Percentiles rank a stretch among this genome's conserved stretches.
These are phyloP conservation scores for Lichina pygmaea DNA, from an alignment of 495 filamentous ascomycete genomes.

Conservation along the genomic window DNA sequence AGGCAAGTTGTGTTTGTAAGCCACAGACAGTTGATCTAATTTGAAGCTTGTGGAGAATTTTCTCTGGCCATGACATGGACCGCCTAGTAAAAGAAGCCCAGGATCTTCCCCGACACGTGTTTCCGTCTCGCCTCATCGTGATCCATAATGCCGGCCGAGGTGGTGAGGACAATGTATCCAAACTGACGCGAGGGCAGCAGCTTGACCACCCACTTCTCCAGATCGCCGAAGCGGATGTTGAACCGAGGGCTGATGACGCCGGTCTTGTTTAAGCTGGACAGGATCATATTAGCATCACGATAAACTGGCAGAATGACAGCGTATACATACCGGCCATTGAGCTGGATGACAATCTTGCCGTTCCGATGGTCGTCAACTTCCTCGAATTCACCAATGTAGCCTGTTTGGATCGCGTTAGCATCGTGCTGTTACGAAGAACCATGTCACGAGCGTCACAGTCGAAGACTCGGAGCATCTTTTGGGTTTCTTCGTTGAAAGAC, in stretches of 20 bases:
- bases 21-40: no score
- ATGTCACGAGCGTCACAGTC: no score
- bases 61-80: background rate
- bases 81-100: constrained; percentile 85
- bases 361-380: constrained; percentile 98
- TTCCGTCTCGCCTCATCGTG: constrained; percentile 97
- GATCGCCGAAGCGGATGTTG: constrained; percentile 88
- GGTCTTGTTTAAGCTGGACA: constrained; percentile 76
- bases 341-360: constrained; percentile 93
- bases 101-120: constrained; percentile 89
- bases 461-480: no score
- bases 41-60: no score
- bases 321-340: constrained; percentile 39
- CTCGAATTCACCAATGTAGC: constrained; percentile 99
- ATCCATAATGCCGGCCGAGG: constrained; percentile 98
- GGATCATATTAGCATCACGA: constrained; percentile 1
- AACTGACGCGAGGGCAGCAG: constrained; percentile 97
- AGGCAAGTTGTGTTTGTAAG: no score
- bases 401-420: constrained; percentile 15
- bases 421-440: no score
- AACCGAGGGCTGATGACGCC: constrained; percentile 96
- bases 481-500: no score
- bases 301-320: background rate
- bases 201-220: constrained; percentile 99
- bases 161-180: constrained; percentile 96